These are phyloP conservation scores for Tremella fuciformis DNA, from an alignment of 768 basidiomycete genomes.

Conservation along the genomic window DNA sequence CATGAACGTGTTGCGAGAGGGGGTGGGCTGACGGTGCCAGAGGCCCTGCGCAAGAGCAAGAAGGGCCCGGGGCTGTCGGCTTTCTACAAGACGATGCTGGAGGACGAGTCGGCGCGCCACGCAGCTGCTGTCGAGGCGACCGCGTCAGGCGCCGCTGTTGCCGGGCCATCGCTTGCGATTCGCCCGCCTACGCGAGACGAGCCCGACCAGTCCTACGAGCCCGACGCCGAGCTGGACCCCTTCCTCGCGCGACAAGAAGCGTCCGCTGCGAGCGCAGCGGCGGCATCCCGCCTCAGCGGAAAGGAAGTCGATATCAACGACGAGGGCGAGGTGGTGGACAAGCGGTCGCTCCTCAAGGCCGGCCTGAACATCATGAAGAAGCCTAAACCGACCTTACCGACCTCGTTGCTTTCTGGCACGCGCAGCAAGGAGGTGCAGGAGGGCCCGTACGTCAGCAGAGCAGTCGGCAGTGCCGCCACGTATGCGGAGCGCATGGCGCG, in stretches of 20 bases:
- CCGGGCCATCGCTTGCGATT: slow-evolving; percentile 45
- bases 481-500: slow-evolving; percentile 79
- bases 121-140: slow-evolving; percentile 70
- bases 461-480: slow-evolving; percentile 77
- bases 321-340: slow-evolving; percentile 95
- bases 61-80: slow-evolving; percentile 52
- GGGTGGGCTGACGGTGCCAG: slow-evolving; percentile 23
- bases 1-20: no score
- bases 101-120: slow-evolving; percentile 56
- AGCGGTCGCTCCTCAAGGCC: slow-evolving; percentile 82
- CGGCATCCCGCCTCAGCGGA: slow-evolving; percentile 57
- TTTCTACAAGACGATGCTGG: slow-evolving; percentile 52
- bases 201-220: slow-evolving; percentile 28
- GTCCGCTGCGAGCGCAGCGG: slow-evolving; percentile 6
- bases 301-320: slow-evolving; percentile 91
- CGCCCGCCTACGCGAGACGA: slow-evolving; percentile 28
- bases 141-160: slow-evolving; percentile 4
- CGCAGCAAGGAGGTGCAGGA: slow-evolving; percentile 14
- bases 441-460: slow-evolving; percentile 55
- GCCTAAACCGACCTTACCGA: slow-evolving; percentile 56
- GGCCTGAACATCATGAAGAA: slow-evolving; percentile 77
- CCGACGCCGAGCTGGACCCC: slow-evolving; percentile 50
- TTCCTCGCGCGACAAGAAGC: slow-evolving; percentile 43
- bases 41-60: slow-evolving; percentile 44
- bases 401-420: slow-evolving; percentile 49